Evolutionary conservation across 805 yeast genomes (phyloP), one percentile per base, ranked within the genome.

Genomic region (Millerozyma acaciae): DNA sequence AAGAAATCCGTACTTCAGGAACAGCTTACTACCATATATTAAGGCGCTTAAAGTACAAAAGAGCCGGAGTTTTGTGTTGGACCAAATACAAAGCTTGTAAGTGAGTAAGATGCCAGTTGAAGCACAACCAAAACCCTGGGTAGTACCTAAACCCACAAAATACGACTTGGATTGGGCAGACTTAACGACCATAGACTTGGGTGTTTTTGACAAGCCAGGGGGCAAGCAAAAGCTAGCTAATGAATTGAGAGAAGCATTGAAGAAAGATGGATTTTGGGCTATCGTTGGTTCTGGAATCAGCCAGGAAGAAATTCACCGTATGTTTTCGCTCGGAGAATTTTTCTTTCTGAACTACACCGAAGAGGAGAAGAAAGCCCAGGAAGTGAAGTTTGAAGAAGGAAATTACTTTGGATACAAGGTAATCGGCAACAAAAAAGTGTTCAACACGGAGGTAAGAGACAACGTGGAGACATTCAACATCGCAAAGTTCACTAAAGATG

Each of bases 381-480:
- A 42, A 12, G 56, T 50, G 14, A 54, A 57, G 35, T 54, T 59
- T 25, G 42, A 40, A 6, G 37, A 42, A 7, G 65, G 63, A 1
- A 53, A 57, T 30, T 57, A 59, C 39, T 54, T 56, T 41, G 61
- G 61, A 12, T 64, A 49, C 44, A 59, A 57, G 32, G 48, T 47
- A 13, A 47, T 50, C 28, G 62, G 57, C 7, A 55, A 54, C 30
- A 57, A 57, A 42, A 50, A 50, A 7, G 53, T 58, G 21, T 49
- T 57, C 33, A 57, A 50, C 4, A 53, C 58, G 1, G 52, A 51
- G 4, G 59, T 57, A 3, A 38, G 30, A 14, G 63, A 59, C 31
- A 53, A 56, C 30, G 47, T 53, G 3, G 63, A 59, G 35, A 51
- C 55, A 1, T 44, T 56, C 34, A 59, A 57, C 33, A 51, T 59